A percentile compares a stretch with the other conserved stretches of the same genome.
Evolutionary conservation across 2,329 filamentous ascomycete species (phyloP).

Genomic region (Ophiostoma pallidulum): DNA sequence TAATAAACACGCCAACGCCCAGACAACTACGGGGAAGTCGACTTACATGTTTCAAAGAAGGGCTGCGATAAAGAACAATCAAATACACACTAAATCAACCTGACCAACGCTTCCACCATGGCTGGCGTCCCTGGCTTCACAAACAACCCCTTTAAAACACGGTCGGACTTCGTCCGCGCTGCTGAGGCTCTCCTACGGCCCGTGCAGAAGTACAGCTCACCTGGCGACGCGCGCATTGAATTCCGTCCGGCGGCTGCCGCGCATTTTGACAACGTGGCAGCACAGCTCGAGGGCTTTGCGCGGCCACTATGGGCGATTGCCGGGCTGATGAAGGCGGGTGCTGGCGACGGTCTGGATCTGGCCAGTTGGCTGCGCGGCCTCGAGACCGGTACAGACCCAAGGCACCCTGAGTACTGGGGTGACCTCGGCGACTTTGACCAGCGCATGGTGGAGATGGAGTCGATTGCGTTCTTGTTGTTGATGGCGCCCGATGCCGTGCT

Average conservation of each 20-base stretch:
- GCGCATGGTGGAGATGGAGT: slow-evolving; percentile 45
- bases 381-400: slow-evolving; percentile 26
- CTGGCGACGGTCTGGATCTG: slow-evolving; percentile 22
- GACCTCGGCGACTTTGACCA: slow-evolving; percentile 36
- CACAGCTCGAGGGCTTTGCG: slow-evolving; percentile 37
- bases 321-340: slow-evolving; percentile 3
- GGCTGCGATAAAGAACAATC: too few species aligned
- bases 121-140: slow-evolving; percentile 31
- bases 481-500: slow-evolving; percentile 31
- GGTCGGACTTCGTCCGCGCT: slow-evolving; percentile 28
- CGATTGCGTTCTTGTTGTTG: slow-evolving; percentile 39
- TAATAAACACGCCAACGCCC: too few species aligned
- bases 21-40: too few species aligned
- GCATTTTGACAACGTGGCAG: slow-evolving; percentile 35
- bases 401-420: slow-evolving; percentile 37
- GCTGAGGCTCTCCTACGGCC: slow-evolving; percentile 27
- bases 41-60: too few species aligned
- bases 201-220: slow-evolving; percentile 26
- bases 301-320: slow-evolving; percentile 26
- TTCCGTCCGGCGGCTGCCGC: slow-evolving; percentile 30
- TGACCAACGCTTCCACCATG: too few species aligned
- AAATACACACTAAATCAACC: too few species aligned
- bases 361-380: slow-evolving; percentile 26
- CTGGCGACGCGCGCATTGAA: slow-evolving; percentile 26
- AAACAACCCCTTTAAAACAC: slow-evolving; percentile 29